phyloP scores from a whole-genome alignment of 2,329 filamentous ascomycete genomes.

The Colletotrichum cordylinicola region DNA sequence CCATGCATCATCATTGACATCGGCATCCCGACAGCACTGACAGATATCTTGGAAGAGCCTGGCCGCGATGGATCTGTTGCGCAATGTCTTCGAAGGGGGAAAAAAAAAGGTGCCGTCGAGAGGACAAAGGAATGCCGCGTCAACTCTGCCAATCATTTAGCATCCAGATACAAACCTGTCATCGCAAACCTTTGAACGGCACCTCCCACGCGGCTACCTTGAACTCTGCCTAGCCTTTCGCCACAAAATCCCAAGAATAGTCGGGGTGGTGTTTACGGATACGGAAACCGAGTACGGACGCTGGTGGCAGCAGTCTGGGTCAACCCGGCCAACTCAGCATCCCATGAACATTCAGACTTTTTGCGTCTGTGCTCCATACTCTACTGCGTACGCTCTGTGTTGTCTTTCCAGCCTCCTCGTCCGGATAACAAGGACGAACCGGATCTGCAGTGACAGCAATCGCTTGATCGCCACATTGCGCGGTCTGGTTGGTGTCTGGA shows the following conservation, averaged over 20 bases:
- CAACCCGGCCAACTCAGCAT: background rate
- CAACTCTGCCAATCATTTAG: background rate
- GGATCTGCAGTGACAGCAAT: background rate
- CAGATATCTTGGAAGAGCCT: background rate
- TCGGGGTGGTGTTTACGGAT: background rate
- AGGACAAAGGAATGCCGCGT: background rate
- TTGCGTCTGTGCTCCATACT: background rate
- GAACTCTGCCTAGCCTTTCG: background rate
- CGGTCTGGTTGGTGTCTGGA: background rate
- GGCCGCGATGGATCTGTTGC: background rate
- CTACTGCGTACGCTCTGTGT: background rate
- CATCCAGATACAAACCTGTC: background rate
- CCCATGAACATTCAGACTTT: background rate
- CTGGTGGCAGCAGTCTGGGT: background rate
- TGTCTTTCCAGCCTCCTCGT: background rate
- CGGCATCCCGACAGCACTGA: background rate
- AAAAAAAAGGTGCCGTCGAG: background rate
- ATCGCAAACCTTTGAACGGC: background rate
- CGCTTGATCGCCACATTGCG: background rate
- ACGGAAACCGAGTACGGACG: background rate
- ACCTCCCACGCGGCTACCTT: background rate
- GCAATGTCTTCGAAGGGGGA: background rate
- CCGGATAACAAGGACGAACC: background rate
- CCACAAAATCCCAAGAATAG: background rate
- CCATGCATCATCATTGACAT: conserved; percentile 13